Percentiles rank a stretch among this genome's conserved stretches.
Evolutionary conservation across 208 protist genomes (phyloP).

Genomic region (Acanthamoeba lugdunensis): DNA sequence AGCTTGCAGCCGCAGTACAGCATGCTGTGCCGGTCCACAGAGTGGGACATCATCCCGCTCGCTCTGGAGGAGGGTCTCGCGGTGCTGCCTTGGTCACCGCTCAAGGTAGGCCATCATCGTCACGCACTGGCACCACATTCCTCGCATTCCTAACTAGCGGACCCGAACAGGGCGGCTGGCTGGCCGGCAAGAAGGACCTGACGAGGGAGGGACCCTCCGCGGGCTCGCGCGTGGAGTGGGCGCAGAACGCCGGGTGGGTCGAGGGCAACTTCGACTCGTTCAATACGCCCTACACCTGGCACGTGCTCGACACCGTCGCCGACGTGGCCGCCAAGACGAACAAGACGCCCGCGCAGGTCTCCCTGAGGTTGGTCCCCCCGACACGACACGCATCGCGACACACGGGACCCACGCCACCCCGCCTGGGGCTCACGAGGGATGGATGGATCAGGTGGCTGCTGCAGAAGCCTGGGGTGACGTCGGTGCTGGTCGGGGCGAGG

Average conservation of each 20-base stretch:
- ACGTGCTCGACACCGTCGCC: conserved; percentile 20
- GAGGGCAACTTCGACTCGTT: conserved; percentile 17
- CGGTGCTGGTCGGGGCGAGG: background rate
- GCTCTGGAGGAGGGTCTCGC: conserved; percentile 24
- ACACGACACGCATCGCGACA: no score
- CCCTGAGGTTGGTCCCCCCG: background rate
- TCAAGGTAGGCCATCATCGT: background rate
- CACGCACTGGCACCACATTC: background rate
- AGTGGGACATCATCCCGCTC: conserved; percentile 52
- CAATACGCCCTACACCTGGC: background rate
- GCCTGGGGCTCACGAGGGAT: background rate
- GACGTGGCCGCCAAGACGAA: background rate
- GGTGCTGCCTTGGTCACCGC: conserved; percentile 48
- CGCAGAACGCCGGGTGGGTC: conserved; percentile 16
- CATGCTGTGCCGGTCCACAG: conserved; percentile 28
- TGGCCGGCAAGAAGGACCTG: conserved; percentile 11
- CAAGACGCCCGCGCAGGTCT: conserved; percentile 39
- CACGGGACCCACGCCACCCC: no score
- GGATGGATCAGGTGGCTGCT: background rate
- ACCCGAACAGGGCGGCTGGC: background rate
- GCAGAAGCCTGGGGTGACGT: conserved; percentile 42
- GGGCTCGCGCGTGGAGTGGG: conserved; percentile 40
- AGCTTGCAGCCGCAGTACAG: conserved; percentile 62
- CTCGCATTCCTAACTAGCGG: no score
- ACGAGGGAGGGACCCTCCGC: background rate